A percentile compares a stretch with the other conserved stretches of the same genome.
Conservation (phyloP, 352 stramenopile species). For the Phytophthora pistaciae region DNA sequence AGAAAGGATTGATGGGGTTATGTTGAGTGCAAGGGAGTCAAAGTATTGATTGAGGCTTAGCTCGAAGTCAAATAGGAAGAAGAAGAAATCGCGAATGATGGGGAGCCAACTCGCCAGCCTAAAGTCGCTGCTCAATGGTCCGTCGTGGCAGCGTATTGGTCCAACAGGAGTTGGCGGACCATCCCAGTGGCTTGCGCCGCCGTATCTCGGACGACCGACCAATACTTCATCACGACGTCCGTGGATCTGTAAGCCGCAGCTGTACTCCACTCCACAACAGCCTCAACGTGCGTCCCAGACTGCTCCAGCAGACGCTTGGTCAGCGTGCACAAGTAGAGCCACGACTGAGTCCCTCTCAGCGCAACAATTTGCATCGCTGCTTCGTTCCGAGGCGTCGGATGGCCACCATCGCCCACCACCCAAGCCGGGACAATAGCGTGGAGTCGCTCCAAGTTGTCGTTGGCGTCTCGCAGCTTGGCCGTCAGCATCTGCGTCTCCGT, state of each 20-base stretch:
- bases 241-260: neutral
- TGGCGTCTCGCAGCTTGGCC: slow-evolving; percentile 33
- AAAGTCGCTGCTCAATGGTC: neutral
- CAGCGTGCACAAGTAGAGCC: slow-evolving; percentile 27
- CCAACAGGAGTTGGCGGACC: slow-evolving; percentile 15
- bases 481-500: slow-evolving; percentile 37
- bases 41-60: no score
- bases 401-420: slow-evolving; percentile 12
- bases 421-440: slow-evolving; percentile 35
- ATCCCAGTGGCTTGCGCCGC: slow-evolving; percentile 6
- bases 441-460: slow-evolving; percentile 32
- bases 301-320: slow-evolving; percentile 19
- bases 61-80: no score
- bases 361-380: slow-evolving; percentile 21
- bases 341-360: slow-evolving; percentile 26
- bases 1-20: no score
- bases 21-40: no score
- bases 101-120: no score
- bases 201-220: slow-evolving; percentile 2
- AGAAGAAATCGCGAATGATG: no score
- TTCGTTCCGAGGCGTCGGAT: slow-evolving; percentile 4
- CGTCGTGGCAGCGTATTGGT: slow-evolving; percentile 9
- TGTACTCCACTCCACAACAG: slow-evolving; percentile 8
- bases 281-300: slow-evolving; percentile 8
- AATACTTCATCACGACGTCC: slow-evolving; percentile 17